Conservation (phyloP, 1,284 basidiomycete genomes). For the Lignosus rhinocerotis region DNA sequence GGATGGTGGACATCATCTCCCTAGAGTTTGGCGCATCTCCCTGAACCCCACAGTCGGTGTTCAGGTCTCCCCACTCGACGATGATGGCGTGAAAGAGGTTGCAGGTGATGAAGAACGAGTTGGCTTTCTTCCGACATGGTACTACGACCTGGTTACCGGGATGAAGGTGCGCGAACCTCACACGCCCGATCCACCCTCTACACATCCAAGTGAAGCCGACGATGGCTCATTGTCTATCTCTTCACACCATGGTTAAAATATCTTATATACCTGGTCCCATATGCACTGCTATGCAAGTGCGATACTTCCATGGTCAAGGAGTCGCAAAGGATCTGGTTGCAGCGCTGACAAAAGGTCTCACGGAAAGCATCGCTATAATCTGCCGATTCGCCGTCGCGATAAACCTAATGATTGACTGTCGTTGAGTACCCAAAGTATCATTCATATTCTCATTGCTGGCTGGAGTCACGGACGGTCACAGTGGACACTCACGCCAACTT, state of each 20-base stretch:
- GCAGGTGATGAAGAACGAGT: constrained; percentile 64
- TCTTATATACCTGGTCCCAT: neutral
- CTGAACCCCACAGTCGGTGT: constrained; percentile 61
- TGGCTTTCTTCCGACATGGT: constrained; percentile 74
- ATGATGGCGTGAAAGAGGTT: constrained; percentile 55
- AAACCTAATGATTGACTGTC: too few relatives aligned
- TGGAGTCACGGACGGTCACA: too few relatives aligned
- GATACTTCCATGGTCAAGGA: neutral
- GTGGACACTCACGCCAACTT: too few relatives aligned
- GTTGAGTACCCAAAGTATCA: too few relatives aligned
- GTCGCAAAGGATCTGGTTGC: neutral
- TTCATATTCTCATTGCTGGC: too few relatives aligned
- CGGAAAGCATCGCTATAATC: too few relatives aligned
- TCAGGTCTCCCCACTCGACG: constrained; percentile 44
- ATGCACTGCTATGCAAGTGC: neutral
- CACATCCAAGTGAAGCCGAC: neutral
- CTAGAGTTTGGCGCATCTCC: constrained; percentile 64
- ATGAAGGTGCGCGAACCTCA: neutral
- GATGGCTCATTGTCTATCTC: neutral
- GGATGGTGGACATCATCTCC: constrained; percentile 14
- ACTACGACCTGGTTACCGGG: constrained; percentile 36
- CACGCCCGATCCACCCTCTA: neutral
- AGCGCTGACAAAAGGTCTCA: too few relatives aligned
- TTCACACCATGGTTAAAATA: constrained; percentile 1
- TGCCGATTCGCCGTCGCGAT: too few relatives aligned